phyloP scores from a whole-genome alignment of 352 stramenopile genomes.

The Phytophthora rubi region DNA sequence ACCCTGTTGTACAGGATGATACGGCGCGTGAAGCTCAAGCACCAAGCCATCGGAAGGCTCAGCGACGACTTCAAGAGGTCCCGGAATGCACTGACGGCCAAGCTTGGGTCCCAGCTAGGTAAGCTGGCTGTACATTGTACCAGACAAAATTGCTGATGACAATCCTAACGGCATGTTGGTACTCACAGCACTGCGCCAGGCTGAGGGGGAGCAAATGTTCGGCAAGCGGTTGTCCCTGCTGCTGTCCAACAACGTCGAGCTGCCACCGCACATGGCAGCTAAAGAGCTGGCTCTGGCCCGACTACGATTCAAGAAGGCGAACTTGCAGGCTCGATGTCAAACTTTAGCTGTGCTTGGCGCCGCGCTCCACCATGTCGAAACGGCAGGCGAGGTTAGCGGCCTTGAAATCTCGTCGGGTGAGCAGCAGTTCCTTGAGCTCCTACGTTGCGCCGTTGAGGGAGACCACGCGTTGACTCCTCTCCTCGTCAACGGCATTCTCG shows the following conservation, averaged over 20 bases:
- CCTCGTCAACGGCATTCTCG: conserved; percentile 54
- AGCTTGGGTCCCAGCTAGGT: conserved; percentile 59
- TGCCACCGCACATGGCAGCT: conserved; percentile 60
- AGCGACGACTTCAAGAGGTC: conserved; percentile 58
- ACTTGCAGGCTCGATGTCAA: conserved; percentile 66
- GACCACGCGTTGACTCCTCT: conserved; percentile 71
- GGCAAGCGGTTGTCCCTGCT: conserved; percentile 56
- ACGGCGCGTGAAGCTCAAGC: conserved; percentile 60
- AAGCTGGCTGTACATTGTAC: background rate
- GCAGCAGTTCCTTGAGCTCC: conserved; percentile 70
- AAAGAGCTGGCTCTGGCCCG: conserved; percentile 69
- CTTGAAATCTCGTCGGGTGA: conserved; percentile 59
- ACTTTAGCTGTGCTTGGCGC: conserved; percentile 59
- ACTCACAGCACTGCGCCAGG: conserved; percentile 57
- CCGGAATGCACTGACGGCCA: conserved; percentile 45
- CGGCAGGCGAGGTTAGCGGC: conserved; percentile 45
- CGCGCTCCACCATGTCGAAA: conserved; percentile 57
- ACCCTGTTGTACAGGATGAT: conserved; percentile 46
- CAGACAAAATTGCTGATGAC: conserved; percentile 3
- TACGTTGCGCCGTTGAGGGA: conserved; percentile 72
- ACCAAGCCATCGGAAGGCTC: conserved; percentile 47
- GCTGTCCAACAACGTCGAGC: conserved; percentile 53
- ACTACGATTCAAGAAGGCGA: conserved; percentile 62
- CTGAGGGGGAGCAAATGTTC: conserved; percentile 72
- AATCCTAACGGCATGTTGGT: background rate